Base-by-base conservation (phyloP, 2,329 filamentous ascomycete species). In the Monosporascus cannonballus region DNA sequence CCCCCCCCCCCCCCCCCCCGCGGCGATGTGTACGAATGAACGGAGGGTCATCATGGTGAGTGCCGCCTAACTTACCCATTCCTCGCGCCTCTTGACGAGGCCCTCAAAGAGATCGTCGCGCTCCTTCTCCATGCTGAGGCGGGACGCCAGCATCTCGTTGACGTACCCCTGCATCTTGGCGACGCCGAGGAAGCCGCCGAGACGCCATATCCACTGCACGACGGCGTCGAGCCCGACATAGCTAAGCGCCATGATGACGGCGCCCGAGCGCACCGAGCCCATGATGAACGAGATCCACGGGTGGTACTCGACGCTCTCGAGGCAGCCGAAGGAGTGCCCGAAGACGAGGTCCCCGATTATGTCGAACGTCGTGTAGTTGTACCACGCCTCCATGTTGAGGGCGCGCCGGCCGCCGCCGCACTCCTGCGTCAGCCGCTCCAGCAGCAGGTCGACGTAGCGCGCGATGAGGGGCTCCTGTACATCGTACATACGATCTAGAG, bases 321-420 rank as follows among this genome's bases (percentile, higher is more conserved):
- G 62, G 51, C 67, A 70, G 6, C 62, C 60, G 58, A 75, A 76
- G 0, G 71, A 69, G 53, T 76, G 69, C 0, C 73, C 75, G 56
- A 77, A 78, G 1, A 65, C 63, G 24, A 67, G 61, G 47, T 58
- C 54, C 14, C 64, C 63, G 0, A 66, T 56, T 14, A 67, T 48
- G 27, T 66, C 64, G 49, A 67, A 67, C 0, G 64, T 65, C 1
- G 63, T 63, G 56, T 58, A 67, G 48, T 72, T 71, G 54, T 64
- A 72, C 70, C 70, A 73, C 51, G 68, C 63, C 46, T 64, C 66
- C 41, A 74, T 62, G 38, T 67, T 66, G 18, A 65, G 51, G 8
- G 58, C 50, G n/a, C 55, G 54, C 6, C 52, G 53, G 2, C 63
- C 65, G 7, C 58, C 48, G 7, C 51, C 54, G 27, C 61, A 62